phyloP scores from a whole-genome alignment of 306 rosid genomes.

The Chamaecrista fasciculata region DNA sequence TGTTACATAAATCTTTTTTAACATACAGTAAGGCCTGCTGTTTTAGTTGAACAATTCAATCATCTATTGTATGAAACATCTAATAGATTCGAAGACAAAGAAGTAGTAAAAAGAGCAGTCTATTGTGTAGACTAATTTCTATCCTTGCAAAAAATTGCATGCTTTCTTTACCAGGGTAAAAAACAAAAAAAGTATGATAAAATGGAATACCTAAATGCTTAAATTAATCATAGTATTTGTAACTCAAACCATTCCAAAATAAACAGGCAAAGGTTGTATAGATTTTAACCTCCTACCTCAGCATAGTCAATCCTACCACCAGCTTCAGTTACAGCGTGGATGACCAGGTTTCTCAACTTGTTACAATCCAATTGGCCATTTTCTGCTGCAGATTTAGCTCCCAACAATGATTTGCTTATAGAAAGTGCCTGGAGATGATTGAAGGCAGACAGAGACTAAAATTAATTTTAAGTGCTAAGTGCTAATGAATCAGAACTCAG shows the following conservation, averaged over 20 bases:
- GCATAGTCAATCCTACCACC: constrained; percentile 89
- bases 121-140: not conserved
- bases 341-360: constrained; percentile 48
- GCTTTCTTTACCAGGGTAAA: no score
- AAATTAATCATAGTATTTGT: not conserved
- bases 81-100: not conserved
- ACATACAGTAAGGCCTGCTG: not conserved
- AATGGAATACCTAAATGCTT: not conserved
- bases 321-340: constrained; percentile 53
- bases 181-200: no score
- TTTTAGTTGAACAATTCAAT: not conserved
- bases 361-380: constrained; percentile 57
- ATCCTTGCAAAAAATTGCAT: not conserved
- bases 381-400: constrained; percentile 61
- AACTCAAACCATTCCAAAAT: not conserved
- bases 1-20: no score
- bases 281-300: constrained; percentile 47
- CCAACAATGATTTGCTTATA: constrained; percentile 65
- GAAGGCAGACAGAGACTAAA: not conserved
- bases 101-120: not conserved
- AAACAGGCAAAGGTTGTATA: not conserved
- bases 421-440: constrained; percentile 65
- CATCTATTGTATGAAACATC: not conserved
- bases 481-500: constrained; percentile 7
- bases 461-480: not conserved